phyloP scores from a whole-genome alignment of 805 yeast species.

The Wickerhamomyces canadensis region DNA sequence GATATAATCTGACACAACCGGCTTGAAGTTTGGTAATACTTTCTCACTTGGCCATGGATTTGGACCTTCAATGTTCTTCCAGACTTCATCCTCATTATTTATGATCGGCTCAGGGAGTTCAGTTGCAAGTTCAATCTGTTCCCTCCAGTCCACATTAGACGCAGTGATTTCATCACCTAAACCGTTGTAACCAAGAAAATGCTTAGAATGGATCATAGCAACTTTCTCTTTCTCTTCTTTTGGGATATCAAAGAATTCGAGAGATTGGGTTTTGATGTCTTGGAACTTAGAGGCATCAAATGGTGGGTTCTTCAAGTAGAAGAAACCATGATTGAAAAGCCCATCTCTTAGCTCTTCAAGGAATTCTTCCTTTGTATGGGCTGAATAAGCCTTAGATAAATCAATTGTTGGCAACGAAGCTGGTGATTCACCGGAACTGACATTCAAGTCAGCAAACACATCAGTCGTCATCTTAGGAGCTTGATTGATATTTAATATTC shows the following conservation, averaged over 20 bases:
- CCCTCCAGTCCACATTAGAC: slow-evolving; percentile 42
- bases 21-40: slow-evolving; percentile 31
- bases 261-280: slow-evolving; percentile 26
- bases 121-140: slow-evolving; percentile 44
- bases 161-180: slow-evolving; percentile 44
- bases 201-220: slow-evolving; percentile 38
- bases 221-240: slow-evolving; percentile 31
- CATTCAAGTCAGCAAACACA: not conserved
- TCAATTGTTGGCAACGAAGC: slow-evolving; percentile 40
- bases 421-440: not conserved
- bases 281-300: slow-evolving; percentile 20
- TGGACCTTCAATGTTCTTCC: slow-evolving; percentile 42
- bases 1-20: slow-evolving; percentile 30
- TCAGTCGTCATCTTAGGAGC: not conserved
- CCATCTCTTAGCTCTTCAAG: slow-evolving; percentile 48
- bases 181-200: slow-evolving; percentile 41
- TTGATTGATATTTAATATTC: too few species aligned
- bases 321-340: slow-evolving; percentile 41
- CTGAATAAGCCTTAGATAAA: slow-evolving; percentile 34
- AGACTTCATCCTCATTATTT: slow-evolving; percentile 26
- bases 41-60: slow-evolving; percentile 38
- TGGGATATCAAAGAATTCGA: slow-evolving; percentile 35
- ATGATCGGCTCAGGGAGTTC: slow-evolving; percentile 39
- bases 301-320: slow-evolving; percentile 41
- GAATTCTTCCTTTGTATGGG: slow-evolving; percentile 37